Evolutionary conservation across 352 stramenopile species (phyloP), one percentile per base, ranked within the genome.

Genomic region (Globisporangium orthogonon): DNA sequence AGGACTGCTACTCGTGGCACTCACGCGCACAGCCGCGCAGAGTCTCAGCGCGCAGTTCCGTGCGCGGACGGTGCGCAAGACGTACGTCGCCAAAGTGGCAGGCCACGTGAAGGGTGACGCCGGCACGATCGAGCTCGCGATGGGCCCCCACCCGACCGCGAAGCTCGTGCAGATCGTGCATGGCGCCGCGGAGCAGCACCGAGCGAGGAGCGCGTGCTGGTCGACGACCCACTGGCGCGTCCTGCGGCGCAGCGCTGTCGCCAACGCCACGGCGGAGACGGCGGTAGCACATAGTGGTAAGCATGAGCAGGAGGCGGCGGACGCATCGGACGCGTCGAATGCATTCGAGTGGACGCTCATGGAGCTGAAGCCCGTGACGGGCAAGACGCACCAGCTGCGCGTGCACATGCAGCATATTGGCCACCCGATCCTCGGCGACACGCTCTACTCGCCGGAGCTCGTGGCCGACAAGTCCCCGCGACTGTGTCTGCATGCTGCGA

Each of bases 351-450:
- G 60, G 23, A 81, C 78, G 6, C 61, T 85, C 13, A 58, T 95
- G 58, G 56, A 86, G 47, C 78, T 96, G 35, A 78, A 68, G 50
- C 83, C 87, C 2, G 53, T 91, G 39, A 94, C 84, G 0, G 83
- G 84, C 43, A 84, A 96, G 68, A 97, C 89, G n/a, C 94, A 98
- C 74, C 94, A 98, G 72, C 73, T 98, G 30, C 92, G 96, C 70
- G 86, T 98, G 49, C 94, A 98, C 65, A 90, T 97, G 79, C 74
- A 91, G 33, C 73, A 90, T 18, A 66, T 97, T 48, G 92, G 90
- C 10, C 88, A 97, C 62, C 87, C 93, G 11, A 97, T 98, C 59
- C 72, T 98, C 1, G 94, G 92, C 14, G 94, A 98, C 67, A 82
- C 73, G 35, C 67, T 97, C 4, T 98, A 98, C 52, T 75, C 67